Base-by-base conservation (phyloP, 768 basidiomycete genomes). In the Russula compacta region DNA sequence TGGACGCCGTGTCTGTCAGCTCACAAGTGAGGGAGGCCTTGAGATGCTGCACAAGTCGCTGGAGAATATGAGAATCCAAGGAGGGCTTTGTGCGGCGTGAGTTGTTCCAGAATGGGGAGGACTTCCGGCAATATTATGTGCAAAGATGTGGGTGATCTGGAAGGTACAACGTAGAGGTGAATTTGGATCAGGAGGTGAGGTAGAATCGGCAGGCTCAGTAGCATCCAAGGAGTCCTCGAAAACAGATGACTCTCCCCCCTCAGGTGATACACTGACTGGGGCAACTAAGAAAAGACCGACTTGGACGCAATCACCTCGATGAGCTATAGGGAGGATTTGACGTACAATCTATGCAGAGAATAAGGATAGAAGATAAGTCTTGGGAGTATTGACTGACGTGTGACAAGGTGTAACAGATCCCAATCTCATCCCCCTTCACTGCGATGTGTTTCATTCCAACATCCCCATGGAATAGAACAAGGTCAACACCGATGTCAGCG, bases 381-480 rank as follows among this genome's bases (percentile, higher is more conserved):
- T 39, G 42, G 24, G 61, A 39, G 15, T 36, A 59, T 43, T 29
- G 53, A 79, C 92, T 77, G 75, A 95, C 95, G 78, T 94, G 88
- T 42, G 85, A 84, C 59, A 97, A 72, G 2, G 85, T 81, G 75
- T 87, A 95, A 42, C 83, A 83, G 62, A 95, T 76, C 9, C 86
- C 92, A 68, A 84, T 86, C 68, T 93, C 94, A 67, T 92, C 89
- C 19, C 91, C 92, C 67, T 77, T 82, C 14, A 95, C 92, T 59
- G 83, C 85, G 53, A 93, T 80, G 66, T 94, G 91, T 75, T 89
- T 89, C 78, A 97, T 79, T 21, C 86, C 87, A 21, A 88, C 85
- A 70, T 95, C 93, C 19, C 86, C 89, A 67, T 98, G 93, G 71
- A 87, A 95, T 12, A 97, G 75, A 17, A 95, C 92, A 64, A 98